Evolutionary conservation across 108 stramenopile genomes (phyloP).

Genomic region (Tribonema minus): DNA sequence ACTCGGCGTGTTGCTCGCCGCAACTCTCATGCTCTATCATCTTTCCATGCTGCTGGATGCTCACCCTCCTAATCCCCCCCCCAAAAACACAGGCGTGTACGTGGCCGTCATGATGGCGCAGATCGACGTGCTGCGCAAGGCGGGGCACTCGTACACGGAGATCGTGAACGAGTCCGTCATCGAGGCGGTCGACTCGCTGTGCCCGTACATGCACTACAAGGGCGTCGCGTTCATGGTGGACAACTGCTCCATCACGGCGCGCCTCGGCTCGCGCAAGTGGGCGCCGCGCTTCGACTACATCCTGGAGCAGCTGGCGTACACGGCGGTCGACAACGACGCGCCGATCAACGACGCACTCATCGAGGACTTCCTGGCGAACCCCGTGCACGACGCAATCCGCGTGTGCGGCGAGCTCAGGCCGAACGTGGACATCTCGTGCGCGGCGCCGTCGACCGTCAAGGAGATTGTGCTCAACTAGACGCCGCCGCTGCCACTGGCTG

Average conservation of each 20-base stretch:
- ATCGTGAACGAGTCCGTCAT: slow-evolving; percentile 97
- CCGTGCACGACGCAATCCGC: slow-evolving; percentile 83
- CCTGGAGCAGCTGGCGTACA: slow-evolving; percentile 94
- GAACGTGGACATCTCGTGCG: slow-evolving; percentile 86
- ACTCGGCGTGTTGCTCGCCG: too few species aligned
- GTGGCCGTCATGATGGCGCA: slow-evolving; percentile 98
- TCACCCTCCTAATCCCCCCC: too few species aligned
- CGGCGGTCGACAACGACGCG: slow-evolving; percentile 85
- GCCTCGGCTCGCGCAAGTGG: slow-evolving; percentile 95
- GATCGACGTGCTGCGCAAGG: slow-evolving; percentile 91
- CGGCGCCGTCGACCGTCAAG: slow-evolving; percentile 83
- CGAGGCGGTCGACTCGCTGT: slow-evolving; percentile 94
- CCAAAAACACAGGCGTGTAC: too few species aligned
- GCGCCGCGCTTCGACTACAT: slow-evolving; percentile 98
- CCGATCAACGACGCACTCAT: slow-evolving; percentile 79
- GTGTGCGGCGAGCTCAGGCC: slow-evolving; percentile 95
- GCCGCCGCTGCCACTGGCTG: too few species aligned
- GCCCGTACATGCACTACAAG: slow-evolving; percentile 98
- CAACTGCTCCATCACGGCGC: slow-evolving; percentile 98
- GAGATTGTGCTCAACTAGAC: slow-evolving; percentile 88
- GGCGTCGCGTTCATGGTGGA: slow-evolving; percentile 98
- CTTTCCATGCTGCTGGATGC: too few species aligned
- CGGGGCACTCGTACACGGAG: slow-evolving; percentile 95
- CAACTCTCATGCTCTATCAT: too few species aligned
- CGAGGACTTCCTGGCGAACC: slow-evolving; percentile 79